Evolutionary conservation across 2,329 filamentous ascomycete species (phyloP), one percentile per base, ranked within the genome.

Genomic region (Sarocladium brachiariae): DNA sequence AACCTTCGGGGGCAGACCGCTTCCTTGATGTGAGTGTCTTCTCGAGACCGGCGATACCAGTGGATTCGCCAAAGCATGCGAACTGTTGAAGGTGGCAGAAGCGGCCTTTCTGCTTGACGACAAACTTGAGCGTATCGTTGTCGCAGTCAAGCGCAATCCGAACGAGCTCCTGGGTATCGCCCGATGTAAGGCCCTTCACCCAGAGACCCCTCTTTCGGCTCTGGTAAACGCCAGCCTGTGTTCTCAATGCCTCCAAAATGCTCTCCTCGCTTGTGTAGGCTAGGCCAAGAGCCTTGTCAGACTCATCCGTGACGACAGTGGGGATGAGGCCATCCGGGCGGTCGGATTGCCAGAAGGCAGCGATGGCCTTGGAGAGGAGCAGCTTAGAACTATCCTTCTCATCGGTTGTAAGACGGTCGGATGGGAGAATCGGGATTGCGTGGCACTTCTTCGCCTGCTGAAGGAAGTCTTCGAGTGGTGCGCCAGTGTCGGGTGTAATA

Each of bases 211-310:
- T 81, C 74, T 96, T 97, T 49, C 93, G 80, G 72, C 92, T 97
- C 70, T 96, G 90, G 66, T 99, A 99, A 33, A 97, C 92, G 27
- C 93, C 91, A 1, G 74, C 75, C 59, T 77, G 73, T 5, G 89
- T 95, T 61, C 81, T 81, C 54, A 99, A 65, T 33, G 92, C 92
- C 70, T 95, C 92, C 8, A 83, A 76, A 30, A 99, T 83, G 64
- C 92, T 97, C 67, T 95, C 88, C 55, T 87, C 82, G 63, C 88
- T 96, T 69, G 91, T 96, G 75, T 96, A 99, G 16, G 96, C 93
- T 56, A 99, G 71, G 1, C 93, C 93, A 13, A 99, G 73, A 8
- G 89, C 88, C 18, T 87, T 75, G 1, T 90, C 91, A 46, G 86
- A 76, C 73, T 96, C 89, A 63, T 99, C 89, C 1, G 87, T 90